These are phyloP conservation scores for Pleurotus salmoneostramineus DNA, from an alignment of 768 basidiomycete genomes.

Conservation along the genomic window DNA sequence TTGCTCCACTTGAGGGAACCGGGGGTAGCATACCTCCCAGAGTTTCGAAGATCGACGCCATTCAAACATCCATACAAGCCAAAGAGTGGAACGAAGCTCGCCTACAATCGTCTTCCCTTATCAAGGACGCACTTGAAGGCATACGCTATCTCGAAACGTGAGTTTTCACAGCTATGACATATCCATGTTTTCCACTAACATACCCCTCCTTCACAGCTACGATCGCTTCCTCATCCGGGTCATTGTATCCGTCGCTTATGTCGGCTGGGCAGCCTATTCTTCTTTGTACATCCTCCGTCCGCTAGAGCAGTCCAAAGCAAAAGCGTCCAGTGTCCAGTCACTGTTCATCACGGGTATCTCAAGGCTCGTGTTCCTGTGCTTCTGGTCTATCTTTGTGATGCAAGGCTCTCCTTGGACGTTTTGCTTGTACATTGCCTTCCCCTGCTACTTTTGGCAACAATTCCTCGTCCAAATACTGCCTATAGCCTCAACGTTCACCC, in stretches of 20 bases:
- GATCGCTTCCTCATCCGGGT: conserved; percentile 68
- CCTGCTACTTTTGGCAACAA: conserved; percentile 73
- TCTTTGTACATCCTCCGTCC: conserved; percentile 54
- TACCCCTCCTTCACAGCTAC: conserved; percentile 21
- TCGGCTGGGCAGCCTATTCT: conserved; percentile 73
- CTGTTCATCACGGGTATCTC: conserved; percentile 15
- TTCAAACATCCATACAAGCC: conserved; percentile 41
- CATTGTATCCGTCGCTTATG: conserved; percentile 70
- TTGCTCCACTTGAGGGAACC: conserved; percentile 36
- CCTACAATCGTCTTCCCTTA: conserved; percentile 43
- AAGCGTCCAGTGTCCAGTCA: not conserved
- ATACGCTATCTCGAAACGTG: conserved; percentile 79
- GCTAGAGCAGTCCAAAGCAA: conserved; percentile 14
- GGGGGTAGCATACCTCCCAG: conserved; percentile 28
- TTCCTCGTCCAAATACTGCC: conserved; percentile 30
- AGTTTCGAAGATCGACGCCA: conserved; percentile 27
- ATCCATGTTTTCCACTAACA: not conserved
- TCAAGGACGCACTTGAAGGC: conserved; percentile 51
- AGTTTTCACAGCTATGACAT: not conserved
- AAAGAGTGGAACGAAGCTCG: conserved; percentile 49
- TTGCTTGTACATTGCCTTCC: conserved; percentile 73
- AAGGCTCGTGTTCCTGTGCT: conserved; percentile 24
- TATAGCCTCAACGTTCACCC: conserved; percentile 9
- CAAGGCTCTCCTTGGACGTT: conserved; percentile 70
- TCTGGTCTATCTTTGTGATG: conserved; percentile 50